Conservation (phyloP, 805 yeast species). For the Blastobotrys terrestris region DNA sequence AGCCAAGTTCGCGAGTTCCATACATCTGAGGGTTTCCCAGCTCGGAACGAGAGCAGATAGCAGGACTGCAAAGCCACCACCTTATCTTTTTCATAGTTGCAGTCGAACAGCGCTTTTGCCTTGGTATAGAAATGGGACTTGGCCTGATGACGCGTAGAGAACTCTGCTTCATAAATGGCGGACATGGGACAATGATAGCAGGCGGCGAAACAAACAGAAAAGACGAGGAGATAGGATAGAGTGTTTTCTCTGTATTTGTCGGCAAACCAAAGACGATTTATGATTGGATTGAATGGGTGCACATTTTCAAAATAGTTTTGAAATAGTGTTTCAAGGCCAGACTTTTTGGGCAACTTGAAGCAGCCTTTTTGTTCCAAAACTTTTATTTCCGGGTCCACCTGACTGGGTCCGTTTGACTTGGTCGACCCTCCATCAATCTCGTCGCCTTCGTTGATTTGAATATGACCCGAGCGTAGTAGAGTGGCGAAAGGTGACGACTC, state of each 20-base stretch:
- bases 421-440: background rate
- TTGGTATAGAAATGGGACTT: conserved; percentile 46
- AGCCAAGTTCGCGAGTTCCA: conserved; percentile 17
- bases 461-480: conserved; percentile 12
- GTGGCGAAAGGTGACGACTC: conserved; percentile 13
- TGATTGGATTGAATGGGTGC: conserved; percentile 15
- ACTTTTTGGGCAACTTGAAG: background rate
- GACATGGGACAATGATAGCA: conserved; percentile 28
- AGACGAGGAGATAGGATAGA: conserved; percentile 10
- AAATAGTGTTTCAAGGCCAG: conserved; percentile 7
- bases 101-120: conserved; percentile 68
- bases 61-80: conserved; percentile 55
- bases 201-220: conserved; percentile 13
- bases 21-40: conserved; percentile 63
- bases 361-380: background rate
- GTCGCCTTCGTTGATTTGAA: conserved; percentile 5
- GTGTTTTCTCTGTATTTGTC: conserved; percentile 3
- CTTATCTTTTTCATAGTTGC: conserved; percentile 60
- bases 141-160: conserved; percentile 10
- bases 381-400: background rate
- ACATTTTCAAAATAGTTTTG: conserved; percentile 9
- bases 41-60: conserved; percentile 55
- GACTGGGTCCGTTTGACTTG: background rate
- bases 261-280: conserved; percentile 9
- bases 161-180: conserved; percentile 26